Base-by-base conservation (phyloP, 345 rosid species). In the Bretschneidera sinensis region DNA sequence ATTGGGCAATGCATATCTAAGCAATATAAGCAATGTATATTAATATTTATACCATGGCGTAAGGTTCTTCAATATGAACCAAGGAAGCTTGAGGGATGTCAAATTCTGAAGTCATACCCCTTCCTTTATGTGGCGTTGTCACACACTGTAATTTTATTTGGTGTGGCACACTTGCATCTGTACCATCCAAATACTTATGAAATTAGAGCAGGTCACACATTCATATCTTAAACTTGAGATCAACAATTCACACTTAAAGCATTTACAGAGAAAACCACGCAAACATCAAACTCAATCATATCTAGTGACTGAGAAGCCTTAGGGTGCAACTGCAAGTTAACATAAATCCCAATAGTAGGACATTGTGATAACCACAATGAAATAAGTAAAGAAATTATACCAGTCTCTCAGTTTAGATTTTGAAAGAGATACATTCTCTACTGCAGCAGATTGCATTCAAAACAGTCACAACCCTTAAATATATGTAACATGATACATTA, bases 61-160 rank as follows among this genome's bases (percentile, higher is more conserved):
- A 80, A 39, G 98, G 95, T 68, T 88, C 78, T 76, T 91, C 96
- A 22, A 25, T 57, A 71, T 85, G 96, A 60, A 91, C 75, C 69
- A 91, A 79, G 53, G 84, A 69, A 45, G 90, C 81, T 72, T 80
- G 81, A 61, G 85, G 83, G 76, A 86, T 78, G 66, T 83, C 90
- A 69, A 59, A 65, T 24, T 65, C 62, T 34, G 96, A 81, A 66
- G 68, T 73, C 79, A 86, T 81, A 48, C 92, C 95, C 79, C 85
- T 83, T 71, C 96, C 98, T 85, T 86, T 91, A 60, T 75, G 74
- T 25, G 65, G 70, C 24, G 78, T 83, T 47, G 60, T 66, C n/a
- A 86, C 85, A 74, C 78, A 69, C 47, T 54, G 61, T 54, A 83
- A 51, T 61, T 78, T 75, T 51, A 68, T 66, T 67, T 71, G 79